Conservation (phyloP, 2,329 filamentous ascomycete species). For the Exophiala oligosperma region DNA sequence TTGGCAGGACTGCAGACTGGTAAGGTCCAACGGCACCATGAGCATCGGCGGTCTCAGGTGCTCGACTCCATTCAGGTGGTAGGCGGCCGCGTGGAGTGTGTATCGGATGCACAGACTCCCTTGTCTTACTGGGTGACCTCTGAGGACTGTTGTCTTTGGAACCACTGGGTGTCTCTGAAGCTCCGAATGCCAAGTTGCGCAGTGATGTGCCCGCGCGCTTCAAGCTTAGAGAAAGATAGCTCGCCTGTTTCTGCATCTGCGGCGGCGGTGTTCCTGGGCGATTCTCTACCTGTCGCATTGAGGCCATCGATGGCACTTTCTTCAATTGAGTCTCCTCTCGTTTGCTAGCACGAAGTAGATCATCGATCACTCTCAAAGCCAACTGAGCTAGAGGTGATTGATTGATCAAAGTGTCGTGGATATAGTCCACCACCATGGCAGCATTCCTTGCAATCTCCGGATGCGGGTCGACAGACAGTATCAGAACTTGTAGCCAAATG, state of each 20-base stretch:
- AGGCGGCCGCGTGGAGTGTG: conserved; percentile 51
- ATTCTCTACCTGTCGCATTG: conserved; percentile 24
- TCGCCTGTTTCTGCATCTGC: conserved; percentile 54
- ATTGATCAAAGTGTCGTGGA: conserved; percentile 74
- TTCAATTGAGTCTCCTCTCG: conserved; percentile 24
- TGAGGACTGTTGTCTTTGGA: conserved; percentile 34
- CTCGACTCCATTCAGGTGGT: conserved; percentile 60
- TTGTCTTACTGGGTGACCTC: conserved; percentile 28
- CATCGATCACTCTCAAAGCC: conserved; percentile 71
- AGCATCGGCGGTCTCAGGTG: conserved; percentile 74
- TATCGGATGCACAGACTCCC: conserved; percentile 29
- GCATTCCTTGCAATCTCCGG: conserved; percentile 89
- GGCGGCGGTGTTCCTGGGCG: conserved; percentile 49
- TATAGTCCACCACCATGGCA: conserved; percentile 78
- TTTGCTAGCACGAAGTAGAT: conserved; percentile 52
- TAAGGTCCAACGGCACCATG: conserved; percentile 68
- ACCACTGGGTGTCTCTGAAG: conserved; percentile 35
- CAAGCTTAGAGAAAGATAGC: conserved; percentile 62
- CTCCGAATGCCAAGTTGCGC: conserved; percentile 60
- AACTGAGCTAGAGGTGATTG: conserved; percentile 69
- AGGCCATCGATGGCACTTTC: conserved; percentile 25
- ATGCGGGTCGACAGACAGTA: conserved; percentile 90
- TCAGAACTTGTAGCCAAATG: conserved; percentile 89
- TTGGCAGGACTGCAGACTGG: conserved; percentile 72
- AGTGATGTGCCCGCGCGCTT: conserved; percentile 65